Base-by-base conservation (phyloP, 805 yeast genomes). In the Nakazawaea ernobii region DNA sequence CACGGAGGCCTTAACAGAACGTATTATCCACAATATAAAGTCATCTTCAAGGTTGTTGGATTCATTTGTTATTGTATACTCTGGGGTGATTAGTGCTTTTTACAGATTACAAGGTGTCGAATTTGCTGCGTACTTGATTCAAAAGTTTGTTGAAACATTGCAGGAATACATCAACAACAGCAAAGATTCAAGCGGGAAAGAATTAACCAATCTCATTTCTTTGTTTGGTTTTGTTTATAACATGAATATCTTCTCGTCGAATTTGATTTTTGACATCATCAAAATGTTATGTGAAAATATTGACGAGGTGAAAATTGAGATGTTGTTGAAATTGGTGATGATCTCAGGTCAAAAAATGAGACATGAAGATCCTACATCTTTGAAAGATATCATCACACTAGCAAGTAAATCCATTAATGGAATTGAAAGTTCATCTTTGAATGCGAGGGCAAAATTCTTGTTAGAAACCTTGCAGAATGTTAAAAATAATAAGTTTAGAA, bases 51-150 rank as follows among this genome's bases (percentile, higher is more conserved):
- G 85, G 41, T 66, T 90, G 43, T 67, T 89, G 42, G 97, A 91
- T 53, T 78, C 86, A 1, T 88, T 89, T 60, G 79, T 91, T 35
- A 76, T 85, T 51, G 71, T 87, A 30, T 91, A 92, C 62, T 85
- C 96, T 1, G 83, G 89, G 6, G 71, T 89, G 7, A 77, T 83
- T 2, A 82, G 82, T 20, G 84, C 96, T 0, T 62, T 94, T 24
- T 89, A 86, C 66, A 75, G 86, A 51, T 58, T 82, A 17, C 86
- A 86, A 55, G 98, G 99, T 17, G 79, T 82, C 35, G 96, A 89
- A 52, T 85, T 89, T 62, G 97, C 96, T 50, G 99, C 97, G 0
- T 77, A 70, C 55, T 84, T 90, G 50, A 72, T 90, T 32, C 99
- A 94, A 60, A 71, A 79, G 0, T 60, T 86, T 47, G 86, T 91